A percentile compares a stretch with the other conserved stretches of the same genome.
phyloP scores from a whole-genome alignment of 1,284 basidiomycete species.

The Anthracocystis panici-leucophaei region DNA sequence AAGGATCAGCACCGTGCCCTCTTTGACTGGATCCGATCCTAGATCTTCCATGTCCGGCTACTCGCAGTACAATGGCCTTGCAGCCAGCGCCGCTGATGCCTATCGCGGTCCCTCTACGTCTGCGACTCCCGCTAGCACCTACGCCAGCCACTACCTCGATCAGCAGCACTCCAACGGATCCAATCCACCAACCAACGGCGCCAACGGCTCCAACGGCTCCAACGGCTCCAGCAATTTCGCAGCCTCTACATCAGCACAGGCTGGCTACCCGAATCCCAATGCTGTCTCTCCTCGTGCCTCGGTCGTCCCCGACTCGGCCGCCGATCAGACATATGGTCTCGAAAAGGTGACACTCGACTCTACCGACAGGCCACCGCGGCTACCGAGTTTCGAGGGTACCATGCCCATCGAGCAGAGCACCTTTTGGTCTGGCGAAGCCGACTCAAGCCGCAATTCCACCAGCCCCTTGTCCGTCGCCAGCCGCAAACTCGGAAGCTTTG shows the following conservation, averaged over 20 bases:
- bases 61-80: constrained; percentile 30
- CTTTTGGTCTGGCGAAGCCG: constrained; percentile 43
- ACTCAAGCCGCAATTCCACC: constrained; percentile 20
- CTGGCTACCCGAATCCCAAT: constrained; percentile 42
- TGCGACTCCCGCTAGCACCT: constrained; percentile 38
- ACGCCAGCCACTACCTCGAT: constrained; percentile 43
- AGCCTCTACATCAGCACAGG: constrained; percentile 6
- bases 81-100: constrained; percentile 42
- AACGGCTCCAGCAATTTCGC: constrained; percentile 10
- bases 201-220: constrained; percentile 8
- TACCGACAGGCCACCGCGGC: constrained; percentile 32
- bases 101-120: constrained; percentile 24
- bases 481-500: constrained; percentile 42
- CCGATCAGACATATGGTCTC: constrained; percentile 18
- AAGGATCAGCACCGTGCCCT: constrained; percentile 34
- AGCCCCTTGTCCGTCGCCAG: constrained; percentile 37
- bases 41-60: constrained; percentile 33
- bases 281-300: constrained; percentile 40
- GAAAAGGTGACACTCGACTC: constrained; percentile 24
- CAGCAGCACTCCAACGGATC: constrained; percentile 29
- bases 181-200: constrained; percentile 7
- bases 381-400: constrained; percentile 57
- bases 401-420: constrained; percentile 27
- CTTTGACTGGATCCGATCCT: constrained; percentile 29
- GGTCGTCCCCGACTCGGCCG: constrained; percentile 18